phyloP scores from a whole-genome alignment of 2,329 filamentous ascomycete genomes.

The Diaporthe sp. region DNA sequence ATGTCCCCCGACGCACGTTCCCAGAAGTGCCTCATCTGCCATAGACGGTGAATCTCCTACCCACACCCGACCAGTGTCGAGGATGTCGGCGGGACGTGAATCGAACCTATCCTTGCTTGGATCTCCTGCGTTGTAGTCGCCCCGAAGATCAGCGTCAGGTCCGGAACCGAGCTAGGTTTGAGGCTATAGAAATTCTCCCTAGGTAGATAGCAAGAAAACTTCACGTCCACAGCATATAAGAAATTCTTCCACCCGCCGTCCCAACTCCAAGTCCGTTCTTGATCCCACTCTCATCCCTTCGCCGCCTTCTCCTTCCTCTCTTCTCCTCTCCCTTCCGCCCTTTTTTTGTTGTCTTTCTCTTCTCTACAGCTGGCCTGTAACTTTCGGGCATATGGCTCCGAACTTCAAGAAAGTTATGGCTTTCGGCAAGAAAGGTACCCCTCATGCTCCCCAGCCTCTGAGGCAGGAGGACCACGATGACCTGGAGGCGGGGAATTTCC shows the following conservation, averaged over 20 bases:
- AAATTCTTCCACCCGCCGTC: constrained; percentile 28
- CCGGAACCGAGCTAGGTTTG: constrained; percentile 34
- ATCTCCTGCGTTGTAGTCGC: constrained; percentile 36
- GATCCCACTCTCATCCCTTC: constrained; percentile 28
- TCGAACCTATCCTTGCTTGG: constrained; percentile 34
- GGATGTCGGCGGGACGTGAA: constrained; percentile 27
- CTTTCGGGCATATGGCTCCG: constrained; percentile 47
- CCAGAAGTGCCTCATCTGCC: constrained; percentile 29
- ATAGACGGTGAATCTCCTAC: constrained; percentile 30
- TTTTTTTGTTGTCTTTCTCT: constrained; percentile 36
- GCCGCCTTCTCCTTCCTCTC: constrained; percentile 40
- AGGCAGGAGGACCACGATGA: constrained; percentile 45
- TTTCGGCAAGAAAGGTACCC: constrained; percentile 45
- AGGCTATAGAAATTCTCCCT: constrained; percentile 32
- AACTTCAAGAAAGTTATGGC: constrained; percentile 49
- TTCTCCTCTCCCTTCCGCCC: constrained; percentile 35
- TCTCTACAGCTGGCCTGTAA: constrained; percentile 49
- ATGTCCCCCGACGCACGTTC: constrained; percentile 25
- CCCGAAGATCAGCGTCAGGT: constrained; percentile 32
- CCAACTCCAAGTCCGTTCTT: not conserved
- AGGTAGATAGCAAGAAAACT: constrained; percentile 27
- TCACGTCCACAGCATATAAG: constrained; percentile 36
- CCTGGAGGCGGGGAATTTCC: constrained; percentile 48
- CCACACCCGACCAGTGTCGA: constrained; percentile 33
- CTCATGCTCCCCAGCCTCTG: constrained; percentile 42